These are phyloP conservation scores for Allantophomopsis cytisporea DNA, from an alignment of 2,329 filamentous ascomycete genomes.

Conservation along the genomic window DNA sequence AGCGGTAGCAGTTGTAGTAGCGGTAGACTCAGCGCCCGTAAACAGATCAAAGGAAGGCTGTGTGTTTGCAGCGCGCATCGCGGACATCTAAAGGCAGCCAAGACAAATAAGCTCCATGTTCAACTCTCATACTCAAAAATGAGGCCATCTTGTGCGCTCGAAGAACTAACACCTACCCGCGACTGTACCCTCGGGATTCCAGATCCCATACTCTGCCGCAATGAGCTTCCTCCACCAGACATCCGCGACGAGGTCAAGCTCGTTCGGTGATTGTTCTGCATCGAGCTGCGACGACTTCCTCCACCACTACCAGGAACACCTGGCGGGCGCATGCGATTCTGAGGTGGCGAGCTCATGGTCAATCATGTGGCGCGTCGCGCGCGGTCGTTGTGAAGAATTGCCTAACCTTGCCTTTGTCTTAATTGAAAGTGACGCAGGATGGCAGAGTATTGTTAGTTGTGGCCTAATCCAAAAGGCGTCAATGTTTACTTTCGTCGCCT, in stretches of 20 bases:
- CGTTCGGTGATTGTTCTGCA: not conserved
- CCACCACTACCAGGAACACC: not conserved
- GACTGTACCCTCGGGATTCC: constrained; percentile 1
- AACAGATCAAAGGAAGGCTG: constrained; percentile 48
- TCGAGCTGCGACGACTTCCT: not conserved
- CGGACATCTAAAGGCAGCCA: constrained; percentile 19
- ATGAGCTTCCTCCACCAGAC: not conserved
- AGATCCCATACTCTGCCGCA: not conserved
- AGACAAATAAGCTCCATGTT: not conserved
- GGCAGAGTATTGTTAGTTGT: too few relatives aligned
- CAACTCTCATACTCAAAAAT: not conserved
- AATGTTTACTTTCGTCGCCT: too few relatives aligned
- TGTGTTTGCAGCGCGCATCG: constrained; percentile 30
- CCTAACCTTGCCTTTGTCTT: too few relatives aligned
- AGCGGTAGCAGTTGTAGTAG: constrained; percentile 15
- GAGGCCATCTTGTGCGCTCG: not conserved
- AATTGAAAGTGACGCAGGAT: too few relatives aligned
- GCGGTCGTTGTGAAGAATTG: not conserved
- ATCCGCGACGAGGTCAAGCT: not conserved
- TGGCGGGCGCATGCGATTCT: not conserved
- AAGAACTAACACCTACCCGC: not conserved
- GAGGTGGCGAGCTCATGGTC: not conserved
- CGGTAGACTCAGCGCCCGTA: constrained; percentile 33
- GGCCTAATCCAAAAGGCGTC: too few relatives aligned
- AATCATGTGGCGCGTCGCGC: not conserved